Percentiles rank a stretch among this genome's conserved stretches.
Evolutionary conservation across 805 yeast species (phyloP).

Genomic region (Saccharomycopsis capsularis): DNA sequence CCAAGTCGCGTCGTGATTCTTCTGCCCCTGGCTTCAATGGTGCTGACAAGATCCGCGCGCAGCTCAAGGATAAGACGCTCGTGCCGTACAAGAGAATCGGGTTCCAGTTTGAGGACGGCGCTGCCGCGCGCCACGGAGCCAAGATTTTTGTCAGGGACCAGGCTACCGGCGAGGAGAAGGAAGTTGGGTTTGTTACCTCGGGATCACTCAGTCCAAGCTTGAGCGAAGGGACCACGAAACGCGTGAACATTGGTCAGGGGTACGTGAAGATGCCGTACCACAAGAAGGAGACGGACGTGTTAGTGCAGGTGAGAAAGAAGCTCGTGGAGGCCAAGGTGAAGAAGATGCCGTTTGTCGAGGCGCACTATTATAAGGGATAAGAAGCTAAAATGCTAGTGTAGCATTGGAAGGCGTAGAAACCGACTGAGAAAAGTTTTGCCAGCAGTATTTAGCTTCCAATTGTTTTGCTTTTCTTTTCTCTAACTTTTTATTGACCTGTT

Average conservation of each 20-base stretch:
- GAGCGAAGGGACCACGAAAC: constrained; percentile 38
- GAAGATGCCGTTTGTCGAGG: constrained; percentile 78
- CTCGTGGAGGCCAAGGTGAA: constrained; percentile 65
- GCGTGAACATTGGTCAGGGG: constrained; percentile 83
- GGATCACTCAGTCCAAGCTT: constrained; percentile 63
- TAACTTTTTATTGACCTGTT: too few relatives aligned
- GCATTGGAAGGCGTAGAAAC: too few relatives aligned
- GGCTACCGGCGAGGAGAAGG: constrained; percentile 37
- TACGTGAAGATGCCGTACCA: constrained; percentile 65
- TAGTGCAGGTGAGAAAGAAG: constrained; percentile 80
- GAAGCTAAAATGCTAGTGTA: too few relatives aligned
- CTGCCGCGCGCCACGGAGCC: constrained; percentile 84
- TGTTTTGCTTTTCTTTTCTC: too few relatives aligned
- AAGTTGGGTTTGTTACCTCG: constrained; percentile 46
- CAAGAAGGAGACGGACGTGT: constrained; percentile 67
- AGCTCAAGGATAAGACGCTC: constrained; percentile 56
- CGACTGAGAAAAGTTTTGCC: too few relatives aligned
- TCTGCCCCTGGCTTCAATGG: constrained; percentile 63
- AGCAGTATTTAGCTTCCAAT: too few relatives aligned
- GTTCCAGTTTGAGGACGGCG: constrained; percentile 60
- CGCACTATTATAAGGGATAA: constrained; percentile 56
- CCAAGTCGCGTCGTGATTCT: constrained; percentile 61
- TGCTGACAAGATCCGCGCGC: constrained; percentile 56
- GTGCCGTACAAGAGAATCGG: constrained; percentile 68
- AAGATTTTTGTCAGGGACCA: constrained; percentile 51